A percentile compares a stretch with the other conserved stretches of the same genome.
phyloP scores from a whole-genome alignment of 306 rosid genomes.

The Pyrus pyrifolia region DNA sequence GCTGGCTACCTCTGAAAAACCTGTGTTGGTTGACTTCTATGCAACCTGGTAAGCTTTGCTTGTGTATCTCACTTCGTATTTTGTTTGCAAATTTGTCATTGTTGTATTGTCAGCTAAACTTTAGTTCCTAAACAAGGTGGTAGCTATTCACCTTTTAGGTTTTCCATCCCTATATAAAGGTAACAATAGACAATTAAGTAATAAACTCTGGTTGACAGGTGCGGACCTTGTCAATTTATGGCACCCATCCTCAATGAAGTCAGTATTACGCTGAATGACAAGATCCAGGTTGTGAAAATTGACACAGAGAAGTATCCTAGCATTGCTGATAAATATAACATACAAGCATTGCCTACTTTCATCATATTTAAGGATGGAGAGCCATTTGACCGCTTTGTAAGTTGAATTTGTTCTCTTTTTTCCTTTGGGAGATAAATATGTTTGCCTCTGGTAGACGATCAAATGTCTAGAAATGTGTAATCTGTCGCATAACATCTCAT shows the following conservation, averaged over 20 bases:
- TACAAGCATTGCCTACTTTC: slow-evolving; percentile 90
- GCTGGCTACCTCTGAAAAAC: slow-evolving; percentile 63
- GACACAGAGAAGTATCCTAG: slow-evolving; percentile 90
- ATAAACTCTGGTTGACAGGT: slow-evolving; percentile 45
- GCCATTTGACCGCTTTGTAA: slow-evolving; percentile 75
- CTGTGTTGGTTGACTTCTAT: slow-evolving; percentile 91
- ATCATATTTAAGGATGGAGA: slow-evolving; percentile 80
- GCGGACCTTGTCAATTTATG: slow-evolving; percentile 98
- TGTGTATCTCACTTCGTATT: neutral
- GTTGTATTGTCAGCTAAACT: neutral
- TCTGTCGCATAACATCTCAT: neutral
- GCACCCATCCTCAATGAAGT: slow-evolving; percentile 83
- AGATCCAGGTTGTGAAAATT: slow-evolving; percentile 70
- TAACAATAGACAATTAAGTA: slow-evolving; percentile 6
- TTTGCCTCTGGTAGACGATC: neutral
- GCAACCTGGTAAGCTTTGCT: slow-evolving; percentile 69
- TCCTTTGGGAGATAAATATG: neutral
- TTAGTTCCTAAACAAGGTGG: neutral
- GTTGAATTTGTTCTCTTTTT: slow-evolving; percentile 20
- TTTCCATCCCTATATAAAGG: neutral
- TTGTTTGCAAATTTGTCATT: neutral
- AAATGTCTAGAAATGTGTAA: neutral
- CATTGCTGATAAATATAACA: slow-evolving; percentile 70
- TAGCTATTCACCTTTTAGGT: neutral
- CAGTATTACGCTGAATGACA: slow-evolving; percentile 47